Base-by-base conservation (phyloP, 2,329 filamentous ascomycete species). In the Claviceps paspali region DNA sequence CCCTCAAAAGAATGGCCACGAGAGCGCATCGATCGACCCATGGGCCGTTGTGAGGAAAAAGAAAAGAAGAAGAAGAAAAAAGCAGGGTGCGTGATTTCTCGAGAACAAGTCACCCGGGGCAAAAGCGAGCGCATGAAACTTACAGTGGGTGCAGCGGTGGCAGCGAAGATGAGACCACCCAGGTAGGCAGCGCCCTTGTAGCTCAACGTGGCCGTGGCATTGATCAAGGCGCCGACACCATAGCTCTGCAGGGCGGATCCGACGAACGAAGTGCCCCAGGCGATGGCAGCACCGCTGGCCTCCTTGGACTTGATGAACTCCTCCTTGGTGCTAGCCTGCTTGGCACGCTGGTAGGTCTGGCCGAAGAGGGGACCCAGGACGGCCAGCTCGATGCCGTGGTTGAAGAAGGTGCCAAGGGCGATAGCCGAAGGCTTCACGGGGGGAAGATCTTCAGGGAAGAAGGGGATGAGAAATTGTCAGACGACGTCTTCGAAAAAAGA, bases 131-230 rank as follows among this genome's bases (percentile, higher is more conserved):
- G n/a, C n/a, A n/a, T n/a, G n/a, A n/a, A 39, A 48, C 73, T 49
- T 76, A 93, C 85, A 42, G 77, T 76, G 47, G 88, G 88, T 52
- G 86, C 87, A 53, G 85, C 79, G 49, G 79, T 87, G 49, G 88
- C 88, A 47, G 86, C 72, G 72, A 96, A 96, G 69, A 96, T 82
- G 58, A 96, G 68, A 43, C 72, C 72, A 49, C 91, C 91, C 43
- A 96, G 71, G 67, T 95, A 96, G 39, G 88, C 85, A 45, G 91
- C 86, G 50, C 91, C 91, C 76, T 94, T 96, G 72, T 96, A 96
- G 65, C 76, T 86, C 46, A 96, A 70, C 38, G 88, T 95, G 47
- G 85, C 87, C 29, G 88, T 96, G 48, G 87, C 86, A 62, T 96
- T 96, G 70, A 88, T 82, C 48, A 94, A 68, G 44, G 86, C 86